Evolutionary conservation across 2,329 filamentous ascomycete species (phyloP), one percentile per base, ranked within the genome.

Genomic region (Calonectria honghensis): DNA sequence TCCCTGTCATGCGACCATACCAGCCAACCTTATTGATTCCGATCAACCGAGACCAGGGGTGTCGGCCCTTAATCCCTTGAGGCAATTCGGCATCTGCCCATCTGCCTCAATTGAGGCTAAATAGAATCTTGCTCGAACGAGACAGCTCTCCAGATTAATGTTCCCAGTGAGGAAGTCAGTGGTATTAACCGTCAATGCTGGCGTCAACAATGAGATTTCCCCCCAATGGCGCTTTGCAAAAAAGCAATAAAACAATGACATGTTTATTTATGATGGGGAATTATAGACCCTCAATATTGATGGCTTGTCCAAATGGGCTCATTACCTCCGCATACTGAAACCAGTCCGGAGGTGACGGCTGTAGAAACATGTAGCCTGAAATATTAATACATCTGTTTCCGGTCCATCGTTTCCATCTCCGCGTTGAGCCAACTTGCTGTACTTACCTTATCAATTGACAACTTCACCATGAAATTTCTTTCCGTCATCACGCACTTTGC

Each of bases 31-130:
- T 32, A 50, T n/a, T 32, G n/a, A 24, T 48, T 45, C 61, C 61
- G 61, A 65, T 11, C 18, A 65, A 50, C 61, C 61, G 61, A 65
- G 18, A 20, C 4, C 27, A 32, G 61, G 61, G 61, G 61, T 65
- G 2, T 50, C 61, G 37, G 31, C 39, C 37, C 61, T 41, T 10
- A 50, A 48, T 32, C 29, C 37, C 37, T n/a, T 31, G 14, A 9
- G 29, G 29, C 6, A 24, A 48, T 35, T 41, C 39, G 27, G 61
- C 11, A 45, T 35, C 29, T 27, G 16, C 18, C 20, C 39, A 50
- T 65, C 29, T 16, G 45, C n/a, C 9, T 50, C 20, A 50, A 50
- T 50, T 48, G 50, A 65, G 61, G 61, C 61, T 65, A 65, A 50
- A 65, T 41, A 24, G 13, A 24, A 29, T 29, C 41, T 41, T 50